These are phyloP conservation scores for Verbena officinalis DNA, from an alignment of 257 asterid species.

Conservation along the genomic window DNA sequence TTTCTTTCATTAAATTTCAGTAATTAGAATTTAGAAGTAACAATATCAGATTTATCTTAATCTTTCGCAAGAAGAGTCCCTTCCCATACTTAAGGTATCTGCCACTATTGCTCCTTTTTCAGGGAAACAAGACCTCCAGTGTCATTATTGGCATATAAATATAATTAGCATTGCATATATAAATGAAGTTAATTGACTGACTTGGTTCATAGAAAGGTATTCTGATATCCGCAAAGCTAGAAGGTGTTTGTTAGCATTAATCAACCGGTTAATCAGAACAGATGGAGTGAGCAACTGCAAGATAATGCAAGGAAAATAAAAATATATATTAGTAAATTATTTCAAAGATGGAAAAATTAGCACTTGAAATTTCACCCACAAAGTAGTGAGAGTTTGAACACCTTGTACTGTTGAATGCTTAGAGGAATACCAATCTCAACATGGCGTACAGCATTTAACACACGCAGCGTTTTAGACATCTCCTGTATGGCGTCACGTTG, in stretches of 20 bases:
- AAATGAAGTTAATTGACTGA: slow-evolving; percentile 40
- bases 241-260: slow-evolving; percentile 84
- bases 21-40: no score
- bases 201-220: slow-evolving; percentile 81
- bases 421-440: slow-evolving; percentile 83
- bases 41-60: no score
- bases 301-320: slow-evolving; percentile 15
- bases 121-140: no score
- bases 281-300: slow-evolving; percentile 88
- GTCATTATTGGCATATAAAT: no score
- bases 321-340: slow-evolving; percentile 16
- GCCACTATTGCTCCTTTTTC: no score
- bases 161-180: no score
- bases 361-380: slow-evolving; percentile 13
- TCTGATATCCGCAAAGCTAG: slow-evolving; percentile 86
- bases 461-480: slow-evolving; percentile 80
- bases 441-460: slow-evolving; percentile 84
- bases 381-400: slow-evolving; percentile 30
- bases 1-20: slow-evolving; percentile 20
- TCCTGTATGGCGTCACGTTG: slow-evolving; percentile 88
- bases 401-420: slow-evolving; percentile 97
- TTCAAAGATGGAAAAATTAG: slow-evolving; percentile 24
- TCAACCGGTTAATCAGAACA: slow-evolving; percentile 85
- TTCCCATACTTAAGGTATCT: no score
- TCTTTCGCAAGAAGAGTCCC: no score